Evolutionary conservation across 331 rosid genomes (phyloP).

Genomic region (Acacia concinna): DNA sequence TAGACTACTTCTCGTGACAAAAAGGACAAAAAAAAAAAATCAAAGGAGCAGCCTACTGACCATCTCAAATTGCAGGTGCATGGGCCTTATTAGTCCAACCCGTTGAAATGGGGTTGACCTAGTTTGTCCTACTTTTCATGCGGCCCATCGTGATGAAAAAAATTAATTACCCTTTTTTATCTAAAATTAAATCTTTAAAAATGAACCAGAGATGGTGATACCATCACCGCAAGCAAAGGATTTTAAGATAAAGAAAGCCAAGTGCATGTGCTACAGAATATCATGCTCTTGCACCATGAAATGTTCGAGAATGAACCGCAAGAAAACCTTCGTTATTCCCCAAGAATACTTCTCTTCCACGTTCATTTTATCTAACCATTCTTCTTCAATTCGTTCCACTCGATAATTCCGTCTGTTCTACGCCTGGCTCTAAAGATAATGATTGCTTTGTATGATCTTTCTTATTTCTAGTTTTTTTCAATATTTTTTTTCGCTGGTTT

Average conservation of each 20-base stretch:
- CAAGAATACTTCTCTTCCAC: background rate
- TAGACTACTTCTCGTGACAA: too few relatives aligned
- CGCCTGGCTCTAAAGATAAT: background rate
- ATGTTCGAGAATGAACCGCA: background rate
- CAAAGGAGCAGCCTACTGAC: too few relatives aligned
- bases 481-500: too few relatives aligned
- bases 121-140: background rate
- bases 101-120: background rate
- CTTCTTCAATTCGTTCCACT: background rate
- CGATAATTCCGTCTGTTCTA: background rate
- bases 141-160: background rate
- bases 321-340: background rate
- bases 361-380: background rate
- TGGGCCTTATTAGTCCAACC: background rate
- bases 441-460: background rate
- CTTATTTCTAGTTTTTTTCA: background rate
- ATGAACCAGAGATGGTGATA: background rate
- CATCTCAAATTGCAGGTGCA: too few relatives aligned
- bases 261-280: background rate
- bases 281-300: background rate
- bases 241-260: background rate
- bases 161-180: background rate
- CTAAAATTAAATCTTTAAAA: too few relatives aligned
- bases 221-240: background rate
- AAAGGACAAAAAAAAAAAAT: too few relatives aligned